Conservation (phyloP, 176 grass and related monocot species). For the Aegilops tauschii region DNA sequence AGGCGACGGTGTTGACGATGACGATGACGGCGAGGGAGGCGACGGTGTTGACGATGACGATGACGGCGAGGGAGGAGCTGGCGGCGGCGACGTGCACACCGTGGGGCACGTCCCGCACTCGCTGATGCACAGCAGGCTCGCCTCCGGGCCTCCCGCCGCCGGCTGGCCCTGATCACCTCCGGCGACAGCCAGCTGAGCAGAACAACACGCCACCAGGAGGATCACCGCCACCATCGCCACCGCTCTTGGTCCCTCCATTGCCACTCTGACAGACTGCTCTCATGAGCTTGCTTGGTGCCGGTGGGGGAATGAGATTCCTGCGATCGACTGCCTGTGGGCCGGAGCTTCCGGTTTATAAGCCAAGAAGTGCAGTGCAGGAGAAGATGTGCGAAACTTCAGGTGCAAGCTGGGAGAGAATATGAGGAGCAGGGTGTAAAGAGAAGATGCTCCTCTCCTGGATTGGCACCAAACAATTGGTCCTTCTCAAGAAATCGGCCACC, state of each 20-base stretch:
- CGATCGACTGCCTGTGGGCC: slow-evolving; percentile 9
- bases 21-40: slow-evolving; percentile 21
- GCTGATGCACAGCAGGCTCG: slow-evolving; percentile 53
- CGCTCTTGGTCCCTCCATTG: slow-evolving; percentile 34
- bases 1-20: background rate
- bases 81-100: slow-evolving; percentile 44
- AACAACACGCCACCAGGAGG: background rate
- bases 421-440: slow-evolving; percentile 44
- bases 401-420: slow-evolving; percentile 44
- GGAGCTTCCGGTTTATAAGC: slow-evolving; percentile 36
- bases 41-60: background rate
- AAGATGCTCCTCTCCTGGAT: slow-evolving; percentile 15
- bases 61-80: slow-evolving; percentile 28
- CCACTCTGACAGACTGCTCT: background rate
- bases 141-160: slow-evolving; percentile 33
- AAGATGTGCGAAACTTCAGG: slow-evolving; percentile 50
- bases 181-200: background rate
- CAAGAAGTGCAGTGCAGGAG: background rate
- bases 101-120: slow-evolving; percentile 71
- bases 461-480: slow-evolving; percentile 21
- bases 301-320: slow-evolving; percentile 34
- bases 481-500: background rate
- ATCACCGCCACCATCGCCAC: background rate
- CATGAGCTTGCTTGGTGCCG: slow-evolving; percentile 29
- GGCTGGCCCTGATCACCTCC: slow-evolving; percentile 1